Evolutionary conservation across 257 asterid genomes (phyloP).

Genomic region (Salvia hispanica): DNA sequence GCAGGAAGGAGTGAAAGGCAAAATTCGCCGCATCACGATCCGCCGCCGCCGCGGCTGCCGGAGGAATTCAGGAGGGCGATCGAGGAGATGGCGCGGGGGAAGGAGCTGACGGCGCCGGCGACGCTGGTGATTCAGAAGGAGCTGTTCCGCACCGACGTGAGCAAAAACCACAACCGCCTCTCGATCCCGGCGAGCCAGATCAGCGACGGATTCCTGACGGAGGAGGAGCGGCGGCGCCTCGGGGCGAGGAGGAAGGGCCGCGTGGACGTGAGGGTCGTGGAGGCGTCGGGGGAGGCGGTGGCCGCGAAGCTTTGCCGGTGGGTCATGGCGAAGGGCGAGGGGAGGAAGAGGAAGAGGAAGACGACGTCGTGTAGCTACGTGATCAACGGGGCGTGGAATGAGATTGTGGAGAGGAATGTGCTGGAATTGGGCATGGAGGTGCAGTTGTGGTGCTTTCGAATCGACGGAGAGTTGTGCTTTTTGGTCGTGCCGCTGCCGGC

Average conservation of each 20-base stretch:
- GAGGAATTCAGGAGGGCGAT: too few species aligned
- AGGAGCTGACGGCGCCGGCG: not conserved
- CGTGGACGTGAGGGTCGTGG: slow-evolving; percentile 11
- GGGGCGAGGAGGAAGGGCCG: too few species aligned
- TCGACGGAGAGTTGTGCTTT: slow-evolving; percentile 1
- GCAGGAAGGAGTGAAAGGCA: not conserved
- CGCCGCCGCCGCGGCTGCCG: not conserved
- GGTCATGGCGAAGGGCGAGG: slow-evolving; percentile 8
- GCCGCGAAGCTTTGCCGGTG: slow-evolving; percentile 5
- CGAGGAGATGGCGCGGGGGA: not conserved
- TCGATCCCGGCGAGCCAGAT: slow-evolving; percentile 15
- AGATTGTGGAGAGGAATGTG: not conserved
- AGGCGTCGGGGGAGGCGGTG: not conserved
- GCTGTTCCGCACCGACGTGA: not conserved
- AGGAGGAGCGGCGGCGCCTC: not conserved
- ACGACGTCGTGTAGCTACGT: slow-evolving; percentile 1
- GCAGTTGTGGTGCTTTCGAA: slow-evolving; percentile 30
- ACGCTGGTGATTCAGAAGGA: slow-evolving; percentile 20
- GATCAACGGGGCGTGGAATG: slow-evolving; percentile 22
- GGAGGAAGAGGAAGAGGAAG: not conserved
- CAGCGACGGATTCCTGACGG: slow-evolving; percentile 6
- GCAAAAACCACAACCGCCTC: not conserved
- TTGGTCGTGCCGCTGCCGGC: slow-evolving; percentile 1
- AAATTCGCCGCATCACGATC: not conserved
- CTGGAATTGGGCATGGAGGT: not conserved